phyloP scores from a whole-genome alignment of 768 basidiomycete species.

The Pulveroboletus sp. region DNA sequence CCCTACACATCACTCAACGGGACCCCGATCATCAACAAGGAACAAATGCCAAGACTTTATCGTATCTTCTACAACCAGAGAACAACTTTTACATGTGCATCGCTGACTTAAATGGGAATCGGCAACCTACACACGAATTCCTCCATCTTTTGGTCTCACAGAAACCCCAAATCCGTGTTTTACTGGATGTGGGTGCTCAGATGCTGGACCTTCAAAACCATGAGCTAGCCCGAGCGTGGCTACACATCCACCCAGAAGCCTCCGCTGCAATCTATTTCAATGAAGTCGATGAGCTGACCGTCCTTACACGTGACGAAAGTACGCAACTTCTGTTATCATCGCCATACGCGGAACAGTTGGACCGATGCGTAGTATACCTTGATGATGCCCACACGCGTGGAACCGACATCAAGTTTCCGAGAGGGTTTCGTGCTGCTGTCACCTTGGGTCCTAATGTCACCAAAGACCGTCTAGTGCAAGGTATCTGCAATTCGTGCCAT shows the following conservation, averaged over 20 bases:
- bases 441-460: conserved; percentile 17
- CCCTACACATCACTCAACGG: conserved; percentile 25
- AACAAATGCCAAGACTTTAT: conserved; percentile 14
- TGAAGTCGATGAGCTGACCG: conserved; percentile 13
- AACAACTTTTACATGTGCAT: conserved; percentile 15
- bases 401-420: conserved; percentile 16
- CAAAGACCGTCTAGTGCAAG: conserved; percentile 14
- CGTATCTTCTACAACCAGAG: conserved; percentile 18
- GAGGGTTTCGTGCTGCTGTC: conserved; percentile 10
- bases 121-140: conserved; percentile 20
- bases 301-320: conserved; percentile 34
- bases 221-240: conserved; percentile 39
- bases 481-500: not conserved
- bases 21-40: conserved; percentile 16
- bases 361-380: conserved; percentile 11
- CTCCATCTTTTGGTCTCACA: conserved; percentile 31
- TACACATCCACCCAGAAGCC: conserved; percentile 16
- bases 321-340: conserved; percentile 39
- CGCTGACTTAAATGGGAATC: not conserved
- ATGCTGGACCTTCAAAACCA: conserved; percentile 46
- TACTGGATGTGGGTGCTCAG: conserved; percentile 54
- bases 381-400: conserved; percentile 18
- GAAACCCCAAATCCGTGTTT: conserved; percentile 35
- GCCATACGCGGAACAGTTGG: not conserved
- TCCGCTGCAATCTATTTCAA: conserved; percentile 26